Percentiles rank a stretch among this genome's conserved stretches.
These are phyloP conservation scores for Hemerocallis citrina DNA, from an alignment of 106 monocot species.

Conservation along the genomic window DNA sequence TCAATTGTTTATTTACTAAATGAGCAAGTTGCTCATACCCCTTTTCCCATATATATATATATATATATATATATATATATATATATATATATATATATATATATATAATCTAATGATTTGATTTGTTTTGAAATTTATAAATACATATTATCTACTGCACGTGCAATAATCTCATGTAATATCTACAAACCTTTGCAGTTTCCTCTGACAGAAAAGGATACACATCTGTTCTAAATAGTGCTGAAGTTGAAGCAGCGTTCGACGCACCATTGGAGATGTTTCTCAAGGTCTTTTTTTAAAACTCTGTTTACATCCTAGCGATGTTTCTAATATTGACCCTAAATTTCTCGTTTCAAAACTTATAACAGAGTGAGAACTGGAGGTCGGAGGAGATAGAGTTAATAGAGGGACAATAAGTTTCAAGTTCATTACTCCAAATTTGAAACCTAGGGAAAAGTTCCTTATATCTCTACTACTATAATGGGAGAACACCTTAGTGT, in stretches of 20 bases:
- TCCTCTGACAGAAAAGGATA: slow-evolving; percentile 48
- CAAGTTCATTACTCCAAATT: slow-evolving; percentile 45
- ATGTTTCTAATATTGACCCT: background rate
- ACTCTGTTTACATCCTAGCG: background rate
- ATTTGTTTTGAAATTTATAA: too few relatives aligned
- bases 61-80: too few relatives aligned
- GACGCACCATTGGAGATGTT: slow-evolving; percentile 88
- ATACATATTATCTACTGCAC: too few relatives aligned
- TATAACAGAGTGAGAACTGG: slow-evolving; percentile 44
- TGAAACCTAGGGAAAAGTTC: slow-evolving; percentile 17
- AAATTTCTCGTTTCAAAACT: background rate
- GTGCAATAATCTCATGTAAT: too few relatives aligned
- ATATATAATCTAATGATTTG: too few relatives aligned
- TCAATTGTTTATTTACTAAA: too few relatives aligned
- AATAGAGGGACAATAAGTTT: slow-evolving; percentile 40
- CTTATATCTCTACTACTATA: too few relatives aligned
- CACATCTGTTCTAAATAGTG: slow-evolving; percentile 30
- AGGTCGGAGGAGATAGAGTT: slow-evolving; percentile 44
- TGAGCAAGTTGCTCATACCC: too few relatives aligned
- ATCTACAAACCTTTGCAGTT: slow-evolving; percentile 25
- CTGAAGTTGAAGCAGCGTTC: slow-evolving; percentile 64
- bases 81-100: too few relatives aligned
- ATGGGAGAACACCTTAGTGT: too few relatives aligned
- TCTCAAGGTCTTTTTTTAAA: slow-evolving; percentile 40
- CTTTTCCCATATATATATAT: too few relatives aligned